These are phyloP conservation scores for Vitis hybrid DNA, from an alignment of 177 flowering plant genomes.

Conservation along the genomic window DNA sequence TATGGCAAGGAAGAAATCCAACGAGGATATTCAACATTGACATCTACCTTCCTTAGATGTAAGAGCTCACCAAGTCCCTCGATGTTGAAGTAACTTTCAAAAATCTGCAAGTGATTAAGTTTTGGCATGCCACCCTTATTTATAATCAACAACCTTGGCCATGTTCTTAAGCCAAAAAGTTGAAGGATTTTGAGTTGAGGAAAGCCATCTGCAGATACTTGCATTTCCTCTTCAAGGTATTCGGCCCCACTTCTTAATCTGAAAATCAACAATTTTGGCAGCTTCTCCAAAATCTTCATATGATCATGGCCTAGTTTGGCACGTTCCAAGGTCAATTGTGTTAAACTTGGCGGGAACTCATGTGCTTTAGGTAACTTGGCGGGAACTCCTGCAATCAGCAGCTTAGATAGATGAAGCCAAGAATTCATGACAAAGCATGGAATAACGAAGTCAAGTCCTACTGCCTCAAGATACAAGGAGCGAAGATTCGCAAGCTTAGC, in stretches of 20 bases:
- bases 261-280: constrained; percentile 2
- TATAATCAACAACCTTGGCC: not conserved
- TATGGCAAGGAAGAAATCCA: no score
- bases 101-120: not conserved
- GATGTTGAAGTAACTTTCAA: not conserved
- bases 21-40: no score
- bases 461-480: no score
- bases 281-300: constrained; percentile 14
- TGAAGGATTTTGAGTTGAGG: constrained; percentile 2
- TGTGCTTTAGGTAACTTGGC: not conserved
- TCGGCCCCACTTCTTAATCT: no score
- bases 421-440: not conserved
- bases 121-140: constrained; percentile 4
- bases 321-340: not conserved
- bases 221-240: not conserved
- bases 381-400: constrained; percentile 1
- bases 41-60: no score
- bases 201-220: not conserved
- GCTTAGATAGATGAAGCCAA: not conserved
- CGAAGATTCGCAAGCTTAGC: no score
- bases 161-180: not conserved
- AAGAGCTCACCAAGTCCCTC: no score
- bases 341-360: not conserved
- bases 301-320: not conserved
- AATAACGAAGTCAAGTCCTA: accelerated